These are phyloP conservation scores for Aciculosporium take DNA, from an alignment of 2,329 filamentous ascomycete species.

Conservation along the genomic window DNA sequence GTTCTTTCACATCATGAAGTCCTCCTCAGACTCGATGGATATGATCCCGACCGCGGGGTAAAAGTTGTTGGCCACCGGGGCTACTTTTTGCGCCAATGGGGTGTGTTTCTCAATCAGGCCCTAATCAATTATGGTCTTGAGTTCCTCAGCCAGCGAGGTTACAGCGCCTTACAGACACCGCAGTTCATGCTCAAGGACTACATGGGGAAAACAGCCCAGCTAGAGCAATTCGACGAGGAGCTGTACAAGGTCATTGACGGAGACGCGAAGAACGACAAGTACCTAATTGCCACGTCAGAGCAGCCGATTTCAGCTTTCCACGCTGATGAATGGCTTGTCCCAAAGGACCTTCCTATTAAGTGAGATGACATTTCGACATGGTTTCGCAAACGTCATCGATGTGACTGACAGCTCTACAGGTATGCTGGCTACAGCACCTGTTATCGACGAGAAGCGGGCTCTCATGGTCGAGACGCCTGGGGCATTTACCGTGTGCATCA, in stretches of 20 bases:
- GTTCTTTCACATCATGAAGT: slow-evolving; percentile 91
- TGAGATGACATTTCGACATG: slow-evolving; percentile 18
- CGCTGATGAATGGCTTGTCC: slow-evolving; percentile 81
- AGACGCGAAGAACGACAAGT: slow-evolving; percentile 79
- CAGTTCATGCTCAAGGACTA: slow-evolving; percentile 91
- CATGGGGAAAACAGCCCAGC: slow-evolving; percentile 96
- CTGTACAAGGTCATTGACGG: slow-evolving; percentile 91
- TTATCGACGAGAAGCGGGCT: slow-evolving; percentile 89
- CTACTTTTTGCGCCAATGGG: slow-evolving; percentile 83
- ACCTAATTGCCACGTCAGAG: slow-evolving; percentile 67
- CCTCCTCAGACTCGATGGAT: slow-evolving; percentile 72
- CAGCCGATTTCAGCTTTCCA: slow-evolving; percentile 91
- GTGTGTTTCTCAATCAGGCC: slow-evolving; percentile 82
- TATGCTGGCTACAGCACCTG: slow-evolving; percentile 88
- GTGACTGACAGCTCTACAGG: slow-evolving; percentile 38
- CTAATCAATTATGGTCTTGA: slow-evolving; percentile 90
- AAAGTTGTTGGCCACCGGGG: slow-evolving; percentile 92
- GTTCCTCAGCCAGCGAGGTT: slow-evolving; percentile 70
- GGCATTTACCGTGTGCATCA: slow-evolving; percentile 97
- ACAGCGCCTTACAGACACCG: slow-evolving; percentile 71
- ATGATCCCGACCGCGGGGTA: slow-evolving; percentile 81
- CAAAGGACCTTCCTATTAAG: slow-evolving; percentile 78
- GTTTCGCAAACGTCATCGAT: not conserved
- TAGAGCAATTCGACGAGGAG: slow-evolving; percentile 95
- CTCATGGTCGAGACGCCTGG: slow-evolving; percentile 80